Evolutionary conservation across 2,329 filamentous ascomycete species (phyloP).

Genomic region (Chaetoscypha palmicola): DNA sequence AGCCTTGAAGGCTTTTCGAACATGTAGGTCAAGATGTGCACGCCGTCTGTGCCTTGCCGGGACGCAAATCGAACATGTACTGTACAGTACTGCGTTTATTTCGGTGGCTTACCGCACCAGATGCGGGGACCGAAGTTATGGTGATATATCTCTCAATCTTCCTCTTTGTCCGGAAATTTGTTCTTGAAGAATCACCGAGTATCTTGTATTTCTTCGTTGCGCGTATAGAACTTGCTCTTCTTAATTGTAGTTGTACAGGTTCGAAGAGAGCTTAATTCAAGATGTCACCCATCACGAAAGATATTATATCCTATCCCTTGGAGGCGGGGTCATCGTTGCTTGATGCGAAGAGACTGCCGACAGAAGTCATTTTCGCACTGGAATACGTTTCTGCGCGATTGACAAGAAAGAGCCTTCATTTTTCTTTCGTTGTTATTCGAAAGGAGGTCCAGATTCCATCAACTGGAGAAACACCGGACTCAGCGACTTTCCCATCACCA

Average conservation of each 20-base stretch:
- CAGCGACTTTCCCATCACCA: conserved; percentile 12
- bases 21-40: background rate
- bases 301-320: conserved; percentile 54
- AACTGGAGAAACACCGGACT: conserved; percentile 2
- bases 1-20: background rate
- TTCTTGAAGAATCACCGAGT: background rate
- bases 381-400: conserved; percentile 52
- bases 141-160: background rate
- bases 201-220: background rate
- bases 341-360: conserved; percentile 50
- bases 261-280: conserved; percentile 6
- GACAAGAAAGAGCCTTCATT: conserved; percentile 46
- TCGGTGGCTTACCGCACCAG: background rate
- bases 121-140: background rate
- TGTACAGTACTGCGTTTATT: background rate
- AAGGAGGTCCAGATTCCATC: conserved; percentile 49
- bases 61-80: background rate
- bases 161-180: background rate
- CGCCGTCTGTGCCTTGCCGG: background rate
- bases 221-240: background rate
- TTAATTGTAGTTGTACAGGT: background rate
- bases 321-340: conserved; percentile 56
- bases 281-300: conserved; percentile 36
- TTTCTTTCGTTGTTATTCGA: conserved; percentile 51
- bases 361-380: conserved; percentile 46